Evolutionary conservation across 2,329 filamentous ascomycete genomes (phyloP), one percentile per base, ranked within the genome.

Genomic region (Nothophoma quercina): DNA sequence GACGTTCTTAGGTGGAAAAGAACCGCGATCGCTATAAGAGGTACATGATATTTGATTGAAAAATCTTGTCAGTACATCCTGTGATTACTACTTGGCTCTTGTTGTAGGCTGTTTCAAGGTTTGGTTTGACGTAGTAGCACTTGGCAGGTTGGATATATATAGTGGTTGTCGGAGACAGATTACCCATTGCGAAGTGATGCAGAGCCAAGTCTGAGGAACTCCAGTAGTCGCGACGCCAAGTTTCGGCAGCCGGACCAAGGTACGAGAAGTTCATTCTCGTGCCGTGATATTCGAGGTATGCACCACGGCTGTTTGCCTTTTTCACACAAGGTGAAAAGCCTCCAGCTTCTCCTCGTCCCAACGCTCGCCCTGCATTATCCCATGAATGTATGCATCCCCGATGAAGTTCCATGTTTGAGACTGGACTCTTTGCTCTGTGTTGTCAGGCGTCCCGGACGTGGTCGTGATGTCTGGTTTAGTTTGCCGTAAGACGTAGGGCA

Each of bases 1-100:
- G 29, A 25, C 12, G 44, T 47, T 52, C 52, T 55, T 59, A 55
- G 52, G 59, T 57, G 59, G 59, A 39, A 59, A 36, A 34, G 16
- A 7, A 22, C 22, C n/a, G 7, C 10, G 12, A 48, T 34, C 29
- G 16, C 18, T 45, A 28, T 40, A 21, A 38, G 35, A 34, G 12
- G 21, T 30, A 25, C 15, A 38, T 23, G 22, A 12, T 29, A 21
- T 40, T 33, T 41, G 34, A 40, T 28, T 50, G 43, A 41, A 23
- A 45, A 25, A 34, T 16, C 46, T 45, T 50, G 40, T 39, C 19
- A 13, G n/a, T 33, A n/a, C 25, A 25, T 42, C 32, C 6, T 33
- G 16, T 47, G 44, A 50, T 38, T 30, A 15, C 2, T 15, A 13
- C 39, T 25, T 34, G 25, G 29, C 18, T 49, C 9, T 21, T 30